Percentiles rank a stretch among this genome's conserved stretches.
Evolutionary conservation across 345 rosid genomes (phyloP).

Genomic region (Theobroma cacao): DNA sequence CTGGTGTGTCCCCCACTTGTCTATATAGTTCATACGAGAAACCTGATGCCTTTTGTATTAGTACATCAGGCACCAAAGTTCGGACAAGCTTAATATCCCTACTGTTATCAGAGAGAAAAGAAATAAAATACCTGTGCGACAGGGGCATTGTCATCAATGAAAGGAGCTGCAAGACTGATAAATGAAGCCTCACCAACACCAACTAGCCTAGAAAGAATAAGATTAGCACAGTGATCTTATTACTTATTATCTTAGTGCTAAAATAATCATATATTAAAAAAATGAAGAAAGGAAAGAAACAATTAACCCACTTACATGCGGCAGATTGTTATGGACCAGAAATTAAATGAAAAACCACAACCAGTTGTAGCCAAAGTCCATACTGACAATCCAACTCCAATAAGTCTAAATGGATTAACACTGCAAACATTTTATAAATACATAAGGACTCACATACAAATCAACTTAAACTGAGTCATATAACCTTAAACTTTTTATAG

Average conservation of each 20-base stretch:
- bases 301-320: slow-evolving; percentile 64
- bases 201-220: slow-evolving; percentile 64
- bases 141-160: slow-evolving; percentile 96
- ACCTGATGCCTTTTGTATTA: neutral
- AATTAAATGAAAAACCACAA: slow-evolving; percentile 77
- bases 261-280: neutral
- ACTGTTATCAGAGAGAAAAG: neutral
- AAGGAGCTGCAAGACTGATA: slow-evolving; percentile 96
- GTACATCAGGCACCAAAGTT: neutral
- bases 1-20: neutral
- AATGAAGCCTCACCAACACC: slow-evolving; percentile 99
- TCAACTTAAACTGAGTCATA: neutral
- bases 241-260: neutral
- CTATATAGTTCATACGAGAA: neutral
- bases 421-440: slow-evolving; percentile 45
- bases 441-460: slow-evolving; percentile 14
- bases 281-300: slow-evolving; percentile 7
- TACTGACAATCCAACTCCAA: slow-evolving; percentile 84
- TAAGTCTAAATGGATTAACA: slow-evolving; percentile 85
- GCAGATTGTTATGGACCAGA: slow-evolving; percentile 80
- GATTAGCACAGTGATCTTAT: neutral
- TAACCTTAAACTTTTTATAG: slow-evolving; percentile 2
- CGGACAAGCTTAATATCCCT: neutral
- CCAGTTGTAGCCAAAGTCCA: slow-evolving; percentile 85
- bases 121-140: slow-evolving; percentile 50